Conservation (phyloP, 352 stramenopile species). For the Globisporangium canariense region DNA sequence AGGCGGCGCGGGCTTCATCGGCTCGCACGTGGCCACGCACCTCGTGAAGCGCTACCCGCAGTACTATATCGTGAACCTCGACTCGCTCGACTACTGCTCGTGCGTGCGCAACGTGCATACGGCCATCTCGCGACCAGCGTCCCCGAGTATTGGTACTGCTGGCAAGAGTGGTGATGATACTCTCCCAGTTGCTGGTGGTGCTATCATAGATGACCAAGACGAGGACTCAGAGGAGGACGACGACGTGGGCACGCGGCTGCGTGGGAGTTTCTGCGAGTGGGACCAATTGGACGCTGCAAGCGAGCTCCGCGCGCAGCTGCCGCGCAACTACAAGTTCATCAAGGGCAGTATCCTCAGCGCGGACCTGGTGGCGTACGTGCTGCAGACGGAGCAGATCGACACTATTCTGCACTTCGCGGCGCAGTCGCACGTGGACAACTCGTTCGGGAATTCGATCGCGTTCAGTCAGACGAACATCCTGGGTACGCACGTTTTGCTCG, state of each 20-base stretch:
- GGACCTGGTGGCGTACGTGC: conserved; percentile 94
- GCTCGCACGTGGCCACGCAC: conserved; percentile 95
- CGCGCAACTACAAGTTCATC: conserved; percentile 78
- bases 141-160: neutral
- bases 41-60: conserved; percentile 96
- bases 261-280: conserved; percentile 57
- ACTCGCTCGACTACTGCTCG: conserved; percentile 88
- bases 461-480: conserved; percentile 99
- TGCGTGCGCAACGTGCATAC: conserved; percentile 69
- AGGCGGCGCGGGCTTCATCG: conserved; percentile 96
- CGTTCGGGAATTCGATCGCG: conserved; percentile 97
- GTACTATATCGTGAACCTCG: conserved; percentile 97
- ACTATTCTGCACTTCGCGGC: conserved; percentile 98
- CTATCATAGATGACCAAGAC: neutral
- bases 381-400: conserved; percentile 95
- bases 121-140: conserved; percentile 28
- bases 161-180: conserved; percentile 1
- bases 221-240: neutral
- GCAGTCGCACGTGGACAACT: conserved; percentile 98
- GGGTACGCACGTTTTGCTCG: conserved; percentile 97
- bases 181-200: neutral
- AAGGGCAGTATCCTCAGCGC: conserved; percentile 95
- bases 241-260: conserved; percentile 37
- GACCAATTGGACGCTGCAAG: conserved; percentile 21
- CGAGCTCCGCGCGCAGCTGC: neutral